Evolutionary conservation across 352 stramenopile species (phyloP).

Genomic region (Phytophthora sp.): DNA sequence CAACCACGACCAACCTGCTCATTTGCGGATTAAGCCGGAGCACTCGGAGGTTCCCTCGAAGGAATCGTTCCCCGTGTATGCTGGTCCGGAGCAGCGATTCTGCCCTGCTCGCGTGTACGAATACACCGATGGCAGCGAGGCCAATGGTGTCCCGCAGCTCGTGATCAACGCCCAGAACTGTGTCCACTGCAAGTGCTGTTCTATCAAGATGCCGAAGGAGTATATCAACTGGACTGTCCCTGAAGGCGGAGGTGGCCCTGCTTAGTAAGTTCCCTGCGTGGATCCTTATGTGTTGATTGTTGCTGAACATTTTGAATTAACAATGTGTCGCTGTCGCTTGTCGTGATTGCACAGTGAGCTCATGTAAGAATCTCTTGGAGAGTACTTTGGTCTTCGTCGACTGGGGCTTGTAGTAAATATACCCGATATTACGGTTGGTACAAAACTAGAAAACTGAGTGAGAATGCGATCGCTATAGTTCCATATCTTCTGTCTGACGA

Average conservation of each 20-base stretch:
- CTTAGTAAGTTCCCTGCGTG: slow-evolving; percentile 92
- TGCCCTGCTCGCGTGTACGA: slow-evolving; percentile 99
- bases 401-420: slow-evolving; percentile 43
- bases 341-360: slow-evolving; percentile 58
- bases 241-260: slow-evolving; percentile 96
- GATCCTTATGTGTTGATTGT: not conserved
- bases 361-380: slow-evolving; percentile 51
- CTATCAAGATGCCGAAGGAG: slow-evolving; percentile 99
- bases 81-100: slow-evolving; percentile 97
- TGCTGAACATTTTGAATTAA: not conserved
- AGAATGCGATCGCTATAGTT: too few relatives aligned
- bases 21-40: slow-evolving; percentile 96
- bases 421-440: slow-evolving; percentile 28
- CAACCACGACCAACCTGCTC: slow-evolving; percentile 97
- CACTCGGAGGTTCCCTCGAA: slow-evolving; percentile 85
- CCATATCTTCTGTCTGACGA: slow-evolving; percentile 2
- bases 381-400: slow-evolving; percentile 18
- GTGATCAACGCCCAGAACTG: slow-evolving; percentile 99
- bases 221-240: slow-evolving; percentile 99
- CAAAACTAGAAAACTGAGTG: not conserved
- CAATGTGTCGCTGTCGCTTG: too few relatives aligned
- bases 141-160: slow-evolving; percentile 89
- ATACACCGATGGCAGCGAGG: slow-evolving; percentile 94
- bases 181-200: slow-evolving; percentile 99
- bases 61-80: slow-evolving; percentile 93